phyloP scores from a whole-genome alignment of 2,329 filamentous ascomycete species.

The Ceratocystis eucalypticola region DNA sequence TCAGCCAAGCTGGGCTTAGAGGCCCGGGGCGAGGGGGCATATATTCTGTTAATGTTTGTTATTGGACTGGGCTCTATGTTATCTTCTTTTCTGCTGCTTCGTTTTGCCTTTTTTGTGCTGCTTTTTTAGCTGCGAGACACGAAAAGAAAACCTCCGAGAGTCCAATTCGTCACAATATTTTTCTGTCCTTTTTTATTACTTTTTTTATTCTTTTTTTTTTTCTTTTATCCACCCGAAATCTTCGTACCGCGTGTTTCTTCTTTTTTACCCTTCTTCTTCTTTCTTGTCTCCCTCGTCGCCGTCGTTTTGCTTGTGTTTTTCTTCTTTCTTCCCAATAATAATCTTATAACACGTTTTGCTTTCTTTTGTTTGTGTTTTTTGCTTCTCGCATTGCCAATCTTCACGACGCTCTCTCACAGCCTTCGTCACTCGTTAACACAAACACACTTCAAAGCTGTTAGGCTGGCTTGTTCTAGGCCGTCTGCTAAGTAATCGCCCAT shows the following conservation, averaged over 20 bases:
- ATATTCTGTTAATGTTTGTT: too few species aligned
- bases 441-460: not conserved
- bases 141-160: conserved; percentile 4
- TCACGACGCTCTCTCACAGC: not conserved
- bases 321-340: not conserved
- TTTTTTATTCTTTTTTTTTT: not conserved
- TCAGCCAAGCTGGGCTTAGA: not conserved
- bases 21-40: not conserved
- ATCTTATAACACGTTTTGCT: not conserved
- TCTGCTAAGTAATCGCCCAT: not conserved
- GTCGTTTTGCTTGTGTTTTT: not conserved
- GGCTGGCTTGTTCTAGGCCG: not conserved
- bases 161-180: not conserved
- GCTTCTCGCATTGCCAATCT: not conserved
- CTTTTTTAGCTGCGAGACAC: not conserved
- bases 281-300: not conserved
- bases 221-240: not conserved
- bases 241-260: not conserved
- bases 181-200: conserved; percentile 6
- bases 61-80: not conserved
- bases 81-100: not conserved
- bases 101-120: not conserved
- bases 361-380: not conserved
- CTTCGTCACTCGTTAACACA: not conserved
- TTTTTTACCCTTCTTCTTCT: not conserved